phyloP scores from a whole-genome alignment of 805 yeast species.

The Grigorovia yakushimaensis region DNA sequence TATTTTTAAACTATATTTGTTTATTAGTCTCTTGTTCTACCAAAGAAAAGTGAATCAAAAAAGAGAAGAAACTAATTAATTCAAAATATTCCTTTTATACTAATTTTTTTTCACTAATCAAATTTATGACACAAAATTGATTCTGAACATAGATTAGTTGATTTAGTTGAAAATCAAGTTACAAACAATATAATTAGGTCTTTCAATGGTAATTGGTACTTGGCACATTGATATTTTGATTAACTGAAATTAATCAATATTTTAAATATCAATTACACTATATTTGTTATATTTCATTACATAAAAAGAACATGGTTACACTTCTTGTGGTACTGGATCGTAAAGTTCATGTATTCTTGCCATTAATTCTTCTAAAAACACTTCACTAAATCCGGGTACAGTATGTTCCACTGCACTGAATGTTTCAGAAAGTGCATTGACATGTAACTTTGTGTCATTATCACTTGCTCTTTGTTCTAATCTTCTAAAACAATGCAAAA shows the following conservation, averaged over 20 bases:
- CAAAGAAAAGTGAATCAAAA: neutral
- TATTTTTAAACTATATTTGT: no score
- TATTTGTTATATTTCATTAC: neutral
- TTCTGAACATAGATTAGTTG: neutral
- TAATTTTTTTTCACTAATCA: no score
- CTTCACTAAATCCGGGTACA: constrained; percentile 58
- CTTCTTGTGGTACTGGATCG: neutral
- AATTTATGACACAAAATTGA: neutral
- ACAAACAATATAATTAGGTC: no score
- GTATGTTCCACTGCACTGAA: constrained; percentile 38
- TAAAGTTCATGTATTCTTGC: constrained; percentile 24
- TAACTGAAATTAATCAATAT: no score
- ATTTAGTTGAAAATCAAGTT: no score
- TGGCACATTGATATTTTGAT: neutral
- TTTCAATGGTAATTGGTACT: no score
- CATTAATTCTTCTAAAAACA: constrained; percentile 55
- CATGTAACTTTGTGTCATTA: constrained; percentile 38
- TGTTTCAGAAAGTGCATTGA: constrained; percentile 33
- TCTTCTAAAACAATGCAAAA: constrained; percentile 29
- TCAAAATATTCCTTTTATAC: neutral
- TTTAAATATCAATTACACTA: neutral
- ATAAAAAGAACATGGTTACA: neutral
- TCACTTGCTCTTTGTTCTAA: constrained; percentile 45
- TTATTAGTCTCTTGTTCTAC: no score
- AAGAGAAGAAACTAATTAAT: neutral